These are phyloP conservation scores for Ensete glaucum DNA, from an alignment of 176 grass and related monocot genomes.

Conservation along the genomic window DNA sequence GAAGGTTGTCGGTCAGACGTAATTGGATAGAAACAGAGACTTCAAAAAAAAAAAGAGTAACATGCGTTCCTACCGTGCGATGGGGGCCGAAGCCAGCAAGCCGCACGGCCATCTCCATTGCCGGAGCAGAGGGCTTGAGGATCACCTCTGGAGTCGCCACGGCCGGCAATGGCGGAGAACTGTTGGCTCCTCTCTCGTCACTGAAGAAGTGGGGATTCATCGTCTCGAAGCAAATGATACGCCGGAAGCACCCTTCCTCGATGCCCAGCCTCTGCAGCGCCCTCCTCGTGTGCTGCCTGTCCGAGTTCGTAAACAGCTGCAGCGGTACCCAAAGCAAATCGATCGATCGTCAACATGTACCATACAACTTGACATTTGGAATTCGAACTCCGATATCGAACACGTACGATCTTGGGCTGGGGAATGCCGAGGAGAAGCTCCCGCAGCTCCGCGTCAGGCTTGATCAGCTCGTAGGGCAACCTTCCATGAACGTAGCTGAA, in stretches of 20 bases:
- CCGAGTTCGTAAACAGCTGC: slow-evolving; percentile 95
- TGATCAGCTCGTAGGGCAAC: slow-evolving; percentile 64
- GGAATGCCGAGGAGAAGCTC: slow-evolving; percentile 52
- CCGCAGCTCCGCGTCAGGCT: slow-evolving; percentile 44
- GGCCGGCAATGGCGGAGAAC: neutral
- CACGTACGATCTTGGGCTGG: slow-evolving; percentile 76
- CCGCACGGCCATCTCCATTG: slow-evolving; percentile 43
- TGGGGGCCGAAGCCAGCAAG: slow-evolving; percentile 45
- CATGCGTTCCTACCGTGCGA: slow-evolving; percentile 35
- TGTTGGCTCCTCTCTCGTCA: neutral
- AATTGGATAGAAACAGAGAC: neutral
- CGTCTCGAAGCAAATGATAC: slow-evolving; percentile 89
- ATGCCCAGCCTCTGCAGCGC: slow-evolving; percentile 54
- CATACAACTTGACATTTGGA: neutral
- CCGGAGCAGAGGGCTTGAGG: slow-evolving; percentile 56
- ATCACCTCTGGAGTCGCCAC: slow-evolving; percentile 25
- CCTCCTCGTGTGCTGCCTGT: slow-evolving; percentile 46
- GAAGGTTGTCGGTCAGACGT: neutral
- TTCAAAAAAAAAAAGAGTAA: neutral
- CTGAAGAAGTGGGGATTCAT: slow-evolving; percentile 80
- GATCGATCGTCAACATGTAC: neutral
- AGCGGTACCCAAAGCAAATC: neutral
- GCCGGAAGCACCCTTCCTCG: slow-evolving; percentile 51
- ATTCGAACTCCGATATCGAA: neutral
- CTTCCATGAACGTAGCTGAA: slow-evolving; percentile 83